Evolutionary conservation across 768 basidiomycete species (phyloP).

Genomic region (Lentinula raphanica): DNA sequence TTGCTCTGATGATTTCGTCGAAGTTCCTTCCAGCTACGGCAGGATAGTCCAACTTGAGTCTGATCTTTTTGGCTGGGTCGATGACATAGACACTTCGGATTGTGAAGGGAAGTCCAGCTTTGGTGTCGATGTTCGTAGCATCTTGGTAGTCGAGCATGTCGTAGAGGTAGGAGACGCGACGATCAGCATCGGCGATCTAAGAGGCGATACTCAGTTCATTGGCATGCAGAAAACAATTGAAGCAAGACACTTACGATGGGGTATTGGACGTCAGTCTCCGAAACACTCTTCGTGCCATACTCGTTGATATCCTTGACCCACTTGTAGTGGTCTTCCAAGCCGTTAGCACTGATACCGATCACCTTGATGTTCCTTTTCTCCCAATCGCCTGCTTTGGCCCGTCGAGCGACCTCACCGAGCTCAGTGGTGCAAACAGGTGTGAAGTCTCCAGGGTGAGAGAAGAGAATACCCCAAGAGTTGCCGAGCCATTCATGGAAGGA

Average conservation of each 20-base stretch:
- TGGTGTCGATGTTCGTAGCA: slow-evolving; percentile 78
- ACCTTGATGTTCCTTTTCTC: slow-evolving; percentile 85
- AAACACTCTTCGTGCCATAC: slow-evolving; percentile 59
- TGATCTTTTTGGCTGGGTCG: slow-evolving; percentile 94
- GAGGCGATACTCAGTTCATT: background rate
- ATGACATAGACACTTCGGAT: slow-evolving; percentile 97
- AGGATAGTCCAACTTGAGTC: slow-evolving; percentile 86
- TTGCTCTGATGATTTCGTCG: slow-evolving; percentile 60
- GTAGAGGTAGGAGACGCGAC: slow-evolving; percentile 80
- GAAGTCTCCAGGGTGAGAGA: slow-evolving; percentile 93
- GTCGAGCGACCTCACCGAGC: slow-evolving; percentile 91
- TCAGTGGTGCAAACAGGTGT: slow-evolving; percentile 97
- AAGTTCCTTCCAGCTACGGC: slow-evolving; percentile 96
- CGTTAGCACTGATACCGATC: slow-evolving; percentile 91
- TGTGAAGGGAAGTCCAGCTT: slow-evolving; percentile 86
- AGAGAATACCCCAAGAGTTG: slow-evolving; percentile 75
- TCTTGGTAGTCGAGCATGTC: slow-evolving; percentile 98
- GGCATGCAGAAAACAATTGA: background rate
- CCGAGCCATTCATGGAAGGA: slow-evolving; percentile 89
- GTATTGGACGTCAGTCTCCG: slow-evolving; percentile 75
- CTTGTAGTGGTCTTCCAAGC: slow-evolving; percentile 72
- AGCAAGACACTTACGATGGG: slow-evolving; percentile 66
- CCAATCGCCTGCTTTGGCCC: slow-evolving; percentile 65
- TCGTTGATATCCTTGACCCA: slow-evolving; percentile 91
- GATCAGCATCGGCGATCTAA: slow-evolving; percentile 88